Percentiles rank a stretch among this genome's conserved stretches.
phyloP scores from a whole-genome alignment of 495 filamentous ascomycete species.

The Podospora bellae-mahoneyi region DNA sequence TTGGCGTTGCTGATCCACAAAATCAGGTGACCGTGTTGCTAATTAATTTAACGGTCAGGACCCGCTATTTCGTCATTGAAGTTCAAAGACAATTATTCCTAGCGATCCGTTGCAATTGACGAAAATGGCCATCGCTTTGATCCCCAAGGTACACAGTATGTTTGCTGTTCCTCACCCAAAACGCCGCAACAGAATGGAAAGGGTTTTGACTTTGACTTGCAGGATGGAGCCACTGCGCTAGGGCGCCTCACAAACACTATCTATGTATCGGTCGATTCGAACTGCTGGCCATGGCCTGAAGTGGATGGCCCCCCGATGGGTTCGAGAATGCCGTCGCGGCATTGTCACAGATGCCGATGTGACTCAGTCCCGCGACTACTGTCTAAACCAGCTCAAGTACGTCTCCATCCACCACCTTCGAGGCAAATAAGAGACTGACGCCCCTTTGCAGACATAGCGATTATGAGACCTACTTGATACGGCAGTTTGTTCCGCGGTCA shows the following conservation, averaged over 20 bases:
- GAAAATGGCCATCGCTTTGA: not conserved
- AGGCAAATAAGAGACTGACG: not conserved
- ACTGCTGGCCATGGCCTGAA: conserved; percentile 22
- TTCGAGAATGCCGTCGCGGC: conserved; percentile 17
- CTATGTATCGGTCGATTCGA: conserved; percentile 22
- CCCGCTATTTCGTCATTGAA: conserved; percentile 10
- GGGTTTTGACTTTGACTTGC: not conserved
- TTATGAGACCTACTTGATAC: conserved; percentile 80
- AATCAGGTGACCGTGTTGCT: conserved; percentile 31
- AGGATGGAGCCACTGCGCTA: conserved; percentile 14
- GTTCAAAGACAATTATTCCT: not conserved
- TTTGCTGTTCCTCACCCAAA: not conserved
- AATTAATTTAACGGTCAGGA: not conserved
- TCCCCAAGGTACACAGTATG: not conserved
- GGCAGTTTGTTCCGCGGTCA: conserved; percentile 71
- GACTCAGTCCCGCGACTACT: conserved; percentile 48
- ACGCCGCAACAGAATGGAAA: not conserved
- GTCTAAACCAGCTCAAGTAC: conserved; percentile 47
- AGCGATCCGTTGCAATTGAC: not conserved
- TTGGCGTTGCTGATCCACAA: conserved; percentile 20
- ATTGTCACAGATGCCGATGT: conserved; percentile 31
- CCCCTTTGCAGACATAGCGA: conserved; percentile 50
- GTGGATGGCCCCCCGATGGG: conserved; percentile 15
- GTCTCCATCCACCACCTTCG: not conserved
- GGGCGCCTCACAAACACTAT: not conserved